Evolutionary conservation across 495 filamentous ascomycete genomes (phyloP).

Genomic region (Neurospora sp.): DNA sequence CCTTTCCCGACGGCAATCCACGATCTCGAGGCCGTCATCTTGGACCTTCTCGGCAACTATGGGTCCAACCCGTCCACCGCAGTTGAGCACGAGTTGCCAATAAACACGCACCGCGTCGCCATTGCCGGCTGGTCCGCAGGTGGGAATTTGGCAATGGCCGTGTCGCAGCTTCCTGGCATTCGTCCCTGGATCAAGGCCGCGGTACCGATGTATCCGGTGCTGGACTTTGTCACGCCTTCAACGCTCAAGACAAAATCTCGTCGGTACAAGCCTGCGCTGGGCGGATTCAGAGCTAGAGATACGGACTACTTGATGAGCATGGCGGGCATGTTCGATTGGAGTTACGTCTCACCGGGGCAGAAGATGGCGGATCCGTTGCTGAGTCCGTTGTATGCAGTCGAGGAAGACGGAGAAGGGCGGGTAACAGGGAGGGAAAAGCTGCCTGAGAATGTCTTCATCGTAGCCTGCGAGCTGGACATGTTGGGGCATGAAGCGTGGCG

Average conservation of each 20-base stretch:
- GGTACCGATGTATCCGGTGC: conserved; percentile 23
- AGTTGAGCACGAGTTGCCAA: conserved; percentile 10
- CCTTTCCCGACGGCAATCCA: conserved; percentile 23
- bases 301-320: conserved; percentile 17
- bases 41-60: conserved; percentile 14
- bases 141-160: conserved; percentile 24
- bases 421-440: conserved; percentile 10
- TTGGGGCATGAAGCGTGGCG: conserved; percentile 25
- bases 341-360: conserved; percentile 17
- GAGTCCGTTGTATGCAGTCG: conserved; percentile 17
- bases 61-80: background rate
- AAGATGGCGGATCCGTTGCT: conserved; percentile 19
- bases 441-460: conserved; percentile 32
- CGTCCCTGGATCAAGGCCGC: conserved; percentile 17
- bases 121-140: conserved; percentile 28
- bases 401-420: background rate
- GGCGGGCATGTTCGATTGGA: conserved; percentile 21
- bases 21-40: conserved; percentile 24
- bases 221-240: conserved; percentile 14
- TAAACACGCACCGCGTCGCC: conserved; percentile 25
- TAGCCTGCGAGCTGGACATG: conserved; percentile 44
- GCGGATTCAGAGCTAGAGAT: conserved; percentile 15
- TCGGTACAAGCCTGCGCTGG: conserved; percentile 23
- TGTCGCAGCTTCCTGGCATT: conserved; percentile 19
- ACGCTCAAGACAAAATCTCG: conserved; percentile 14